Evolutionary conservation across 2,329 filamentous ascomycete species (phyloP).

Genomic region (Chaetoscypha palmicola): DNA sequence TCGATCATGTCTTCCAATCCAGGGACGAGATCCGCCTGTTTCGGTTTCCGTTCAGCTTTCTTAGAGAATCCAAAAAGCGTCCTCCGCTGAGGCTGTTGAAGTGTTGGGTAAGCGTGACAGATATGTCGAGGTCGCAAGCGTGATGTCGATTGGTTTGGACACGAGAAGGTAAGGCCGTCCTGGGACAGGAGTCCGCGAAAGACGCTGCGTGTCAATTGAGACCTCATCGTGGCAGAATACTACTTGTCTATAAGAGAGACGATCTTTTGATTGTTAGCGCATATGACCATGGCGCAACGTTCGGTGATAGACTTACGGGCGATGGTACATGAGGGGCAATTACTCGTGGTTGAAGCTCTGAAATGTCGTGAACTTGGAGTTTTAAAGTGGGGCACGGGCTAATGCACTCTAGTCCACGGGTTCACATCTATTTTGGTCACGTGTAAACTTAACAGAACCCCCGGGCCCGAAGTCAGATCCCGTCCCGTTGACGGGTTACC

Average conservation of each 20-base stretch:
- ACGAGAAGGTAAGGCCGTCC: constrained; percentile 34
- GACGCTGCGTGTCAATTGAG: constrained; percentile 52
- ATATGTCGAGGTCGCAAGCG: constrained; percentile 31
- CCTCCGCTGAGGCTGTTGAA: constrained; percentile 34
- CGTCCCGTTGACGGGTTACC: too few relatives aligned
- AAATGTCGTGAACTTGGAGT: not conserved
- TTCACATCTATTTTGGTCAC: too few relatives aligned
- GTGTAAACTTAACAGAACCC: too few relatives aligned
- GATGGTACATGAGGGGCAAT: constrained; percentile 16
- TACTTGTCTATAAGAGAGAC: too few relatives aligned
- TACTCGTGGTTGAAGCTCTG: constrained; percentile 2
- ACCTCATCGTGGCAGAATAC: constrained; percentile 45
- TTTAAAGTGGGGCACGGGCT: not conserved
- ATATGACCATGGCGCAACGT: not conserved
- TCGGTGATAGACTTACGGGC: constrained; percentile 10
- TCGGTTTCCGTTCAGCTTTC: constrained; percentile 52
- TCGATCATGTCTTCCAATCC: constrained; percentile 68
- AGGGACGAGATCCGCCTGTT: constrained; percentile 57
- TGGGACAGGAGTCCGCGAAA: constrained; percentile 50
- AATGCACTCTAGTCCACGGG: not conserved
- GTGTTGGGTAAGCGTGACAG: constrained; percentile 35
- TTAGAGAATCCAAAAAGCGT: constrained; percentile 58
- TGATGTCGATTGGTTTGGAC: constrained; percentile 21
- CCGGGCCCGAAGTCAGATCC: too few relatives aligned
- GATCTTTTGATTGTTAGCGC: too few relatives aligned